These are phyloP conservation scores for Osmanthus fragrans DNA, from an alignment of 257 asterid genomes.

Conservation along the genomic window DNA sequence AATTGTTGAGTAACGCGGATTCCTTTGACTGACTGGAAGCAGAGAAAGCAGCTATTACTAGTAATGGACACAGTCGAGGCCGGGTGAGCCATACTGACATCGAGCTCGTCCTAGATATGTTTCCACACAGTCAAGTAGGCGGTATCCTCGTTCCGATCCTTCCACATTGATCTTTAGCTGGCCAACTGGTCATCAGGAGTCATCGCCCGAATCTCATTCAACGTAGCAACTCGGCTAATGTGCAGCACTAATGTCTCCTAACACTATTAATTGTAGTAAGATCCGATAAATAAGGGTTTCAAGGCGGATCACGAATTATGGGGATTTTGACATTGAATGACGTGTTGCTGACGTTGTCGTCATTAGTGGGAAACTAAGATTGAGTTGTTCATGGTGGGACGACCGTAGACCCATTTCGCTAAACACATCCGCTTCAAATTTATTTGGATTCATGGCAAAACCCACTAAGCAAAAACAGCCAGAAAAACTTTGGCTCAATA, in stretches of 20 bases:
- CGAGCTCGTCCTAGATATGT: constrained; percentile 91
- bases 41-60: constrained; percentile 55
- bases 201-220: constrained; percentile 83
- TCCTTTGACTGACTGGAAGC: constrained; percentile 44
- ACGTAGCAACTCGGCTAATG: constrained; percentile 76
- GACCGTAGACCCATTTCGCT: constrained; percentile 44
- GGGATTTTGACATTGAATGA: constrained; percentile 74
- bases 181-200: constrained; percentile 66
- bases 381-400: constrained; percentile 44
- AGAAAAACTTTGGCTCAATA: background rate
- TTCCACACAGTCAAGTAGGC: constrained; percentile 94
- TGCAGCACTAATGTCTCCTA: constrained; percentile 53
- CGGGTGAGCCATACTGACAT: constrained; percentile 32
- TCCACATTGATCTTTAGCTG: constrained; percentile 97
- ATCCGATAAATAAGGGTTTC: constrained; percentile 55
- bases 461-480: background rate
- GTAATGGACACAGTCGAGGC: constrained; percentile 24
- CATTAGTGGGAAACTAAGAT: constrained; percentile 45
- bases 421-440: constrained; percentile 67
- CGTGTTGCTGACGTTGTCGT: constrained; percentile 67
- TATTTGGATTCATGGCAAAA: constrained; percentile 56
- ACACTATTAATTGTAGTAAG: constrained; percentile 12
- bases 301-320: constrained; percentile 27
- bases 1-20: too few species aligned
- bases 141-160: constrained; percentile 92